Conservation (phyloP, 768 basidiomycete species). For the Lentinula lateritia region DNA sequence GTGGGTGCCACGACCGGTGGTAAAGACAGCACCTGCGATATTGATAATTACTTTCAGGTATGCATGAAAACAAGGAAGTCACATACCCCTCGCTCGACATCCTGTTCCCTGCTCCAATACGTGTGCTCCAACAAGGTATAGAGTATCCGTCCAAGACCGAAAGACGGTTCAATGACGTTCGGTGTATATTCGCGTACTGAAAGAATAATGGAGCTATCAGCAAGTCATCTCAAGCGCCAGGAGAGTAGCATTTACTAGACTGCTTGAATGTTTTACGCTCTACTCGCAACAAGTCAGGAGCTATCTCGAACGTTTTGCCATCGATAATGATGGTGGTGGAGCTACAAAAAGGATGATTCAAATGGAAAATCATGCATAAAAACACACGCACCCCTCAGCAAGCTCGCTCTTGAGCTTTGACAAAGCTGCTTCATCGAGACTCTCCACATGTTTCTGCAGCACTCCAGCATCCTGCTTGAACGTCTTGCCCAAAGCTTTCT, state of each 20-base stretch:
- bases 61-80: not conserved
- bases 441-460: conserved; percentile 59
- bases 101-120: conserved; percentile 93
- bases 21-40: conserved; percentile 42
- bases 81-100: conserved; percentile 83
- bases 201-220: conserved; percentile 9
- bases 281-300: conserved; percentile 70
- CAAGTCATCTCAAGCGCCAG: conserved; percentile 38
- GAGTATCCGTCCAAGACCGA: conserved; percentile 94
- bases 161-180: conserved; percentile 99
- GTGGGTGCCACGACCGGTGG: conserved; percentile 90
- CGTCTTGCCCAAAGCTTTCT: conserved; percentile 83
- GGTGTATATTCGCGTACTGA: conserved; percentile 92
- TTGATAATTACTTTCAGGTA: conserved; percentile 45
- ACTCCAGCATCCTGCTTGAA: conserved; percentile 78
- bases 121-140: conserved; percentile 93
- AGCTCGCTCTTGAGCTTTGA: conserved; percentile 65
- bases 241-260: conserved; percentile 60
- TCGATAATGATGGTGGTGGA: not conserved
- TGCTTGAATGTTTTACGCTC: conserved; percentile 75
- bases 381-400: conserved; percentile 55
- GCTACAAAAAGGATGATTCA: not conserved
- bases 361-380: conserved; percentile 6
- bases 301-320: conserved; percentile 63
- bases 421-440: conserved; percentile 63